These are phyloP conservation scores for Hypoxylon fuscum DNA, from an alignment of 495 filamentous ascomycete genomes.

Conservation along the genomic window DNA sequence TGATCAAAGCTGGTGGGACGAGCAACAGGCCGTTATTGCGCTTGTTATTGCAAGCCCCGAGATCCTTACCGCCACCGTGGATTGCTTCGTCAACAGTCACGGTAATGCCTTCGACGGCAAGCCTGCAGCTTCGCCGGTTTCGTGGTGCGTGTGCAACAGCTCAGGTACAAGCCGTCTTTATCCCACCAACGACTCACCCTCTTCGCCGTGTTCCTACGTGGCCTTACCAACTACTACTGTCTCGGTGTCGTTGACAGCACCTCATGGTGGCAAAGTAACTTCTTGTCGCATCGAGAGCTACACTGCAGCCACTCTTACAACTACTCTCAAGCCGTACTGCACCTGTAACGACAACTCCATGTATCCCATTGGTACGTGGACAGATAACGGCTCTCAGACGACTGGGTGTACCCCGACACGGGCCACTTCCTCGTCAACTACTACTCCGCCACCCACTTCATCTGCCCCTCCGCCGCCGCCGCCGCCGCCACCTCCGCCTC, in stretches of 20 bases:
- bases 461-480: background rate
- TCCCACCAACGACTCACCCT: background rate
- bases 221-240: background rate
- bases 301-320: background rate
- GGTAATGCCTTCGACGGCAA: background rate
- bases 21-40: background rate
- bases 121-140: background rate
- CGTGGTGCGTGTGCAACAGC: background rate
- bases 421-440: background rate
- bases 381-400: background rate
- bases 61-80: background rate
- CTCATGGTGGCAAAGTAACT: background rate
- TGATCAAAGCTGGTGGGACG: background rate
- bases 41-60: background rate
- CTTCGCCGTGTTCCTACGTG: background rate
- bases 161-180: background rate
- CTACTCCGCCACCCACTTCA: background rate
- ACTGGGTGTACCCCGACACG: background rate
- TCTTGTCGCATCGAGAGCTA: background rate
- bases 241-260: background rate
- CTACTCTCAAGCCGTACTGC: background rate
- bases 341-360: background rate
- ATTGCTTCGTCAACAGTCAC: background rate
- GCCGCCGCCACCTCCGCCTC: background rate
- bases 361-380: background rate